phyloP scores from a whole-genome alignment of 805 yeast genomes.

The Kluyveromyces dobzhanskii region DNA sequence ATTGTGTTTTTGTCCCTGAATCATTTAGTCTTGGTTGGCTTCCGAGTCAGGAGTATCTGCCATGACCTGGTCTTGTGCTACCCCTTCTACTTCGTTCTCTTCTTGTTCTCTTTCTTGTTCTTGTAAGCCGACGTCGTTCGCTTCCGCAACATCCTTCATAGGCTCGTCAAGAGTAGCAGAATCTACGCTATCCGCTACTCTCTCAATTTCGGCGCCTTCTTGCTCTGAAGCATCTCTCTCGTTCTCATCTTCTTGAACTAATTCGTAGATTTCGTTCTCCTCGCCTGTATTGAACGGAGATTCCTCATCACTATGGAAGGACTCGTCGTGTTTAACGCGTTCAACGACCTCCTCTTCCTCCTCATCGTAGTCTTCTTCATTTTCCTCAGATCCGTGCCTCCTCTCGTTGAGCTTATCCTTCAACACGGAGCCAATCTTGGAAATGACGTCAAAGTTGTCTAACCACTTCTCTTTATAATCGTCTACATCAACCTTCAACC shows the following conservation, averaged over 20 bases:
- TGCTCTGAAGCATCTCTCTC: not conserved
- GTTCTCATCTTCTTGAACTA: not conserved
- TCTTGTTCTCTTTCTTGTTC: not conserved
- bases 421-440: constrained; percentile 18
- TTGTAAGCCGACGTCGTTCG: not conserved
- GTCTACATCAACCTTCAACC: constrained; percentile 15
- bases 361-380: constrained; percentile 6
- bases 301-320: constrained; percentile 2
- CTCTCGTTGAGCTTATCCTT: constrained; percentile 21
- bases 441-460: constrained; percentile 24
- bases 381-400: constrained; percentile 7
- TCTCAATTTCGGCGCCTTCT: not conserved
- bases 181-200: not conserved
- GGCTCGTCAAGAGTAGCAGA: too few species aligned
- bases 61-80: not conserved
- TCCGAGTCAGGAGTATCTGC: not conserved
- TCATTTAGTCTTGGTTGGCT: too few species aligned
- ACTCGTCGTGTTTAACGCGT: constrained; percentile 1
- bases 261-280: not conserved
- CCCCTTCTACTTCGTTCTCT: not conserved
- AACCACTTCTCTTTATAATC: constrained; percentile 24
- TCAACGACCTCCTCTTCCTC: constrained; percentile 7
- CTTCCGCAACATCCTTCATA: not conserved
- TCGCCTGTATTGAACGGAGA: not conserved
- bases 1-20: too few species aligned